Evolutionary conservation across 257 asterid genomes (phyloP).

Genomic region (Fraxinus quadrangulata): DNA sequence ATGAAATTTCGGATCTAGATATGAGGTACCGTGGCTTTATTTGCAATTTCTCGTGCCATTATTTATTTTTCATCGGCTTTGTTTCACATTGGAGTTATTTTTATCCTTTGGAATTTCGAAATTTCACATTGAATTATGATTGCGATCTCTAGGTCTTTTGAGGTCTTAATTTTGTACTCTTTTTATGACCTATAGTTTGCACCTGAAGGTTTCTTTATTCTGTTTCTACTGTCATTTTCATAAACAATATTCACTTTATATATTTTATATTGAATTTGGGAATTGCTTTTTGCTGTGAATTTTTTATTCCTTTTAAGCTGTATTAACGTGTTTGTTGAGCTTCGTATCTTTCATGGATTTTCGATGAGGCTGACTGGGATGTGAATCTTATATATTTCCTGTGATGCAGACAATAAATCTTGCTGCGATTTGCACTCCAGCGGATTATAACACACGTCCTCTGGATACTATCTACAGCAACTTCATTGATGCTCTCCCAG

Average conservation of each 20-base stretch:
- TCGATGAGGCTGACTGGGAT: conserved; percentile 18
- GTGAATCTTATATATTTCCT: conserved; percentile 30
- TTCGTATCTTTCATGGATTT: conserved; percentile 6
- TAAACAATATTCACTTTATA: background rate
- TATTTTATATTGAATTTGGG: background rate
- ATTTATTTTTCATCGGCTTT: background rate
- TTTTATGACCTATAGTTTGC: background rate
- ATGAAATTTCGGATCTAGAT: conserved; percentile 30
- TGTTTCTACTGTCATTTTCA: conserved; percentile 12
- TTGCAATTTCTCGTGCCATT: background rate
- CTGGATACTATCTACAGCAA: conserved; percentile 97
- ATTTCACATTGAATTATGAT: too few relatives aligned
- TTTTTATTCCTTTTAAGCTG: conserved; percentile 6
- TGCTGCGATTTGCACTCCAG: conserved; percentile 99
- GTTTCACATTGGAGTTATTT: background rate
- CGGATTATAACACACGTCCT: conserved; percentile 95
- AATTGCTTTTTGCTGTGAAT: conserved; percentile 17
- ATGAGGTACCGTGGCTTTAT: background rate
- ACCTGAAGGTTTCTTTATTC: background rate
- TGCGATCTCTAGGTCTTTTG: conserved; percentile 21
- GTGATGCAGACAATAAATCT: conserved; percentile 72
- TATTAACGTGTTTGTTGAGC: conserved; percentile 23
- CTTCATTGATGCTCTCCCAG: conserved; percentile 96
- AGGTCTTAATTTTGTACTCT: conserved; percentile 18
- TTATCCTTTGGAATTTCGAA: background rate